These are phyloP conservation scores for Penicillium coprophilum DNA, from an alignment of 495 filamentous ascomycete genomes.

Conservation along the genomic window DNA sequence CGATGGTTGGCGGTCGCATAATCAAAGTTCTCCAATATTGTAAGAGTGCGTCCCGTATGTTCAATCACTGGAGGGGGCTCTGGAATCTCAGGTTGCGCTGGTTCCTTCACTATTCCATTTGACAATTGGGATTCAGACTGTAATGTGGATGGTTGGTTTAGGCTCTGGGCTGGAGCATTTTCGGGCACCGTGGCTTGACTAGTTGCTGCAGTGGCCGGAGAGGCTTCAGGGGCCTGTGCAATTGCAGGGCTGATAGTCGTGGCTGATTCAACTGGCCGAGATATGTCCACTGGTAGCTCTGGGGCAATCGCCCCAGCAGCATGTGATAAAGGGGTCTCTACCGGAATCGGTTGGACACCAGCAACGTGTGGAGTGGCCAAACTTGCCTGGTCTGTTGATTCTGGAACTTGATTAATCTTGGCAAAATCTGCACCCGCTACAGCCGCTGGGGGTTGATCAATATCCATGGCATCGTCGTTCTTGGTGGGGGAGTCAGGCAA, in stretches of 20 bases:
- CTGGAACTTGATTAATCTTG: conserved; percentile 3
- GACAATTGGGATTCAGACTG: conserved; percentile 2
- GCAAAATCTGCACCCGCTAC: conserved; percentile 5
- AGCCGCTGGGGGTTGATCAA: conserved; percentile 10
- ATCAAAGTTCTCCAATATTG: conserved; percentile 57
- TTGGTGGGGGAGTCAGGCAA: background rate
- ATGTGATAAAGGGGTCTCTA: conserved; percentile 11
- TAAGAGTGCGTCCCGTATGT: conserved; percentile 50
- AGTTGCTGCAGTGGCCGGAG: conserved; percentile 14
- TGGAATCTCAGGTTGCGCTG: conserved; percentile 26
- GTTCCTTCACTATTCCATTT: conserved; percentile 13
- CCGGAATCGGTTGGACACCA: conserved; percentile 12
- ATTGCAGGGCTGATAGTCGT: conserved; percentile 6
- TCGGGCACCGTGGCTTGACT: conserved; percentile 22
- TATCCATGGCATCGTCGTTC: conserved; percentile 14
- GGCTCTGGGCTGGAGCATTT: conserved; percentile 16
- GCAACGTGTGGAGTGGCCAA: conserved; percentile 7
- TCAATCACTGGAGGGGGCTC: conserved; percentile 46
- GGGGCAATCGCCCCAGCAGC: background rate
- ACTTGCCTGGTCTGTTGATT: conserved; percentile 3
- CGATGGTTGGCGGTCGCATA: conserved; percentile 49
- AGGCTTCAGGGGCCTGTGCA: conserved; percentile 15
- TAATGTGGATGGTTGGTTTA: conserved; percentile 11
- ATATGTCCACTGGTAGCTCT: background rate
- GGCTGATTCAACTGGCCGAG: conserved; percentile 1